A percentile compares a stretch with the other conserved stretches of the same genome.
Evolutionary conservation across 176 grass and related monocot species (phyloP).

Genomic region (Musa schizocarpa): DNA sequence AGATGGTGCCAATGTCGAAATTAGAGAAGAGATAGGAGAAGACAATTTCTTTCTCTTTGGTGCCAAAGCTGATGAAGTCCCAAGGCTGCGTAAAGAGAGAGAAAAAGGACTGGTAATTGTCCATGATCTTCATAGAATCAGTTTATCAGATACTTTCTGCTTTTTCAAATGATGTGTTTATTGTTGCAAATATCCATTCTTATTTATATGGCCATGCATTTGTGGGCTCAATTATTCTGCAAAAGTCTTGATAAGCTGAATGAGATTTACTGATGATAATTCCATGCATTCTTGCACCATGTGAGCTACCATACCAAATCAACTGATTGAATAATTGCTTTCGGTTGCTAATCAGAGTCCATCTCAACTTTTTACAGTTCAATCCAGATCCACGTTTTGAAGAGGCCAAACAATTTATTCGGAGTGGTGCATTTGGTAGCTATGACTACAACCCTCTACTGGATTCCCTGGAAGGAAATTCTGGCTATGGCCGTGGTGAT

Average conservation of each 20-base stretch:
- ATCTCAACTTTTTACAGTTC: constrained; percentile 49
- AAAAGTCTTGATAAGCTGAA: background rate
- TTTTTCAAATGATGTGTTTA: background rate
- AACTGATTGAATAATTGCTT: background rate
- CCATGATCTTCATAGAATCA: background rate
- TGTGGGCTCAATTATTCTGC: background rate
- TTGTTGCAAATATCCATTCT: background rate
- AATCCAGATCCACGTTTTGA: constrained; percentile 89
- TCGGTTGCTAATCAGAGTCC: constrained; percentile 15
- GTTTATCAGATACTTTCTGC: background rate
- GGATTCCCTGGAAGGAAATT: constrained; percentile 72
- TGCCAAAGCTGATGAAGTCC: constrained; percentile 86
- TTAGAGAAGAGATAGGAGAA: constrained; percentile 91
- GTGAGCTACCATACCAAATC: background rate
- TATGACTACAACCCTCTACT: constrained; percentile 83
- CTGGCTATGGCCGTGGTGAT: constrained; percentile 78
- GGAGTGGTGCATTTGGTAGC: constrained; percentile 63
- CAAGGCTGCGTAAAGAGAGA: constrained; percentile 80
- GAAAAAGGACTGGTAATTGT: constrained; percentile 68
- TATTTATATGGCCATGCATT: background rate
- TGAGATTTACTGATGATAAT: background rate
- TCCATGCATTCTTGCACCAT: background rate
- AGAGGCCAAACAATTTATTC: constrained; percentile 79
- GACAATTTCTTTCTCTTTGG: constrained; percentile 98
- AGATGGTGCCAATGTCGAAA: constrained; percentile 98